A percentile compares a stretch with the other conserved stretches of the same genome.
These are phyloP conservation scores for Ampelomyces quisqualis DNA, from an alignment of 2,329 filamentous ascomycete species.

Conservation along the genomic window DNA sequence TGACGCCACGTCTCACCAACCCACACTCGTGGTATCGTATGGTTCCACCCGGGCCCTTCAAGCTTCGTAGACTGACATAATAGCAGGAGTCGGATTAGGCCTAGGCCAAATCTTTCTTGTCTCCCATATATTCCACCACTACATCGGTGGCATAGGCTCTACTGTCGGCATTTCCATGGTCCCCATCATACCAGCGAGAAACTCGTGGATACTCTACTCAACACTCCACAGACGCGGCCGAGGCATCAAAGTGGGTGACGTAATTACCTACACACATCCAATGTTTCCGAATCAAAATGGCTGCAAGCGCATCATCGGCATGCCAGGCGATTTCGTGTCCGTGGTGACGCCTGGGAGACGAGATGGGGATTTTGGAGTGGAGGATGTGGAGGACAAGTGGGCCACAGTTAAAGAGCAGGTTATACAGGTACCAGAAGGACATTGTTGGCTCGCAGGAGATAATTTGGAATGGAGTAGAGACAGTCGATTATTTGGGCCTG, in stretches of 20 bases:
- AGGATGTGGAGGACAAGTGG: constrained; percentile 28
- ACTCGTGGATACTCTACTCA: constrained; percentile 31
- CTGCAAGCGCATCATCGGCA: constrained; percentile 70
- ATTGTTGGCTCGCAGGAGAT: constrained; percentile 89
- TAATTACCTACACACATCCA: constrained; percentile 78
- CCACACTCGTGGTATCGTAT: constrained; percentile 1
- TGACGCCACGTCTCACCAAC: constrained; percentile 18
- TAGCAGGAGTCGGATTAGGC: constrained; percentile 12
- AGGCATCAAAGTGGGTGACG: constrained; percentile 72
- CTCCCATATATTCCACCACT: constrained; percentile 45
- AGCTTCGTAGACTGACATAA: constrained; percentile 5
- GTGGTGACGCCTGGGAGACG: constrained; percentile 59
- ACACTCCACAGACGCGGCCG: constrained; percentile 55
- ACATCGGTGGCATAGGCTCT: constrained; percentile 61
- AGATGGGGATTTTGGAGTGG: constrained; percentile 26
- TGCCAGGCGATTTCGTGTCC: constrained; percentile 68
- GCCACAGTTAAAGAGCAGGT: constrained; percentile 48
- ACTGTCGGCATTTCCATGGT: constrained; percentile 83
- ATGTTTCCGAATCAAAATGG: constrained; percentile 58
- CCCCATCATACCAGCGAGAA: constrained; percentile 64
- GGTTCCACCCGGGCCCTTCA: background rate
- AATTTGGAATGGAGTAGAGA: constrained; percentile 83
- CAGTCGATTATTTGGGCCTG: constrained; percentile 80
- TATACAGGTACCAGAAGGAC: constrained; percentile 82
- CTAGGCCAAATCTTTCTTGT: constrained; percentile 21